Conservation (phyloP, 805 yeast species). For the Metschnikowia borealis region DNA sequence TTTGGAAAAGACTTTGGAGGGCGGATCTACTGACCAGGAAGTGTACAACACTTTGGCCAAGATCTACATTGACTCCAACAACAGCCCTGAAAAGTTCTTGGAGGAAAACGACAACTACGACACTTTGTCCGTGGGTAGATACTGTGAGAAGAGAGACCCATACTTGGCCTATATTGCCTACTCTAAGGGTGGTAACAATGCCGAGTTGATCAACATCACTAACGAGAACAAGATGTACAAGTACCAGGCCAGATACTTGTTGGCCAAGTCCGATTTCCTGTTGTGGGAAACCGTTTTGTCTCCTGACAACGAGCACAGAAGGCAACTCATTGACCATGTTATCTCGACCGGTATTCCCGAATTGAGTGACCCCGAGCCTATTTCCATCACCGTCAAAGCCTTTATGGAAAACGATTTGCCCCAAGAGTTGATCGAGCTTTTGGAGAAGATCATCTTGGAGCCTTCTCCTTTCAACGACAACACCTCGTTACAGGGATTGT, state of each 20-base stretch:
- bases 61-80: slow-evolving; percentile 95
- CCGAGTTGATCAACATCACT: slow-evolving; percentile 84
- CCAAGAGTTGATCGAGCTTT: slow-evolving; percentile 84
- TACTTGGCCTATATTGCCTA: slow-evolving; percentile 96
- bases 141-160: slow-evolving; percentile 99
- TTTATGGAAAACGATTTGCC: slow-evolving; percentile 95
- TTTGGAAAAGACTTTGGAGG: slow-evolving; percentile 79
- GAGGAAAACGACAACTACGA: slow-evolving; percentile 87
- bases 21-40: slow-evolving; percentile 85
- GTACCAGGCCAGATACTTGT: slow-evolving; percentile 95
- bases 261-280: slow-evolving; percentile 78
- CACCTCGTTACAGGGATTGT: slow-evolving; percentile 88
- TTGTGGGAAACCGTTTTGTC: slow-evolving; percentile 80
- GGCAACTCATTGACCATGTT: slow-evolving; percentile 89
- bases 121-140: slow-evolving; percentile 92
- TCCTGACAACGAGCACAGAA: slow-evolving; percentile 78
- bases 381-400: slow-evolving; percentile 88
- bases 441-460: slow-evolving; percentile 93
- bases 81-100: slow-evolving; percentile 94
- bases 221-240: slow-evolving; percentile 98
- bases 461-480: slow-evolving; percentile 97
- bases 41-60: slow-evolving; percentile 94
- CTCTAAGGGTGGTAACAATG: slow-evolving; percentile 91
- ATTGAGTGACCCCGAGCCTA: slow-evolving; percentile 86
- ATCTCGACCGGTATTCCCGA: slow-evolving; percentile 96